These are phyloP conservation scores for Williopsis jadinii DNA, from an alignment of 1,139 yeast species.

Conservation along the genomic window DNA sequence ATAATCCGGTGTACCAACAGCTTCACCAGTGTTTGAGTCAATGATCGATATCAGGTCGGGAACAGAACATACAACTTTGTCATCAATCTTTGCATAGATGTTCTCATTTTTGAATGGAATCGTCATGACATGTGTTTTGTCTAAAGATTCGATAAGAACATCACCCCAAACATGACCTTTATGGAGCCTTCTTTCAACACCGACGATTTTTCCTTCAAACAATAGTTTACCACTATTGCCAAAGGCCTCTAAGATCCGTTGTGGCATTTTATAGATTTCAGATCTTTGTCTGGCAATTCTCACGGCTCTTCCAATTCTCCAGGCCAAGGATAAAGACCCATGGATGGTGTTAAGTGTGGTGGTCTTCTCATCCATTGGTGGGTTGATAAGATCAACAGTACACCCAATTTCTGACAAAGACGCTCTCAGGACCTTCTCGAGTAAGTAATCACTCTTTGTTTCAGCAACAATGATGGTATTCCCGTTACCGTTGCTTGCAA, in stretches of 20 bases:
- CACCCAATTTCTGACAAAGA: conserved; percentile 35
- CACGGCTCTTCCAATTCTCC: conserved; percentile 43
- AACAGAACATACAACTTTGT: conserved; percentile 31
- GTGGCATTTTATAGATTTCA: conserved; percentile 31
- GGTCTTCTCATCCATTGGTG: conserved; percentile 28
- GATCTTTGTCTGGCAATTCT: conserved; percentile 30
- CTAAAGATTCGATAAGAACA: conserved; percentile 31
- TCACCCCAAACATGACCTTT: conserved; percentile 42
- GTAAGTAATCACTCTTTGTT: conserved; percentile 27
- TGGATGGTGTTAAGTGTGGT: conserved; percentile 25
- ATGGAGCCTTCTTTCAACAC: conserved; percentile 33
- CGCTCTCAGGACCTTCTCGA: conserved; percentile 36
- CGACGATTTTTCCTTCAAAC: conserved; percentile 36
- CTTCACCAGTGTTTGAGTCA: conserved; percentile 36
- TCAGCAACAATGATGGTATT: conserved; percentile 30
- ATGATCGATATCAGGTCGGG: conserved; percentile 40
- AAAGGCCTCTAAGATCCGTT: conserved; percentile 31
- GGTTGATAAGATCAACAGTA: conserved; percentile 31
- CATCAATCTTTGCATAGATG: conserved; percentile 27
- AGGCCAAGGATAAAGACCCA: conserved; percentile 33
- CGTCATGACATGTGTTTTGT: conserved; percentile 16
- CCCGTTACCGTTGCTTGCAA: conserved; percentile 38
- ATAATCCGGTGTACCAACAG: conserved; percentile 40
- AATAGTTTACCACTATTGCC: conserved; percentile 33
- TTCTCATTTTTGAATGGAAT: conserved; percentile 43